Evolutionary conservation across 176 grass and related monocot species (phyloP).

Genomic region (barley (Hordeum vulgare)): DNA sequence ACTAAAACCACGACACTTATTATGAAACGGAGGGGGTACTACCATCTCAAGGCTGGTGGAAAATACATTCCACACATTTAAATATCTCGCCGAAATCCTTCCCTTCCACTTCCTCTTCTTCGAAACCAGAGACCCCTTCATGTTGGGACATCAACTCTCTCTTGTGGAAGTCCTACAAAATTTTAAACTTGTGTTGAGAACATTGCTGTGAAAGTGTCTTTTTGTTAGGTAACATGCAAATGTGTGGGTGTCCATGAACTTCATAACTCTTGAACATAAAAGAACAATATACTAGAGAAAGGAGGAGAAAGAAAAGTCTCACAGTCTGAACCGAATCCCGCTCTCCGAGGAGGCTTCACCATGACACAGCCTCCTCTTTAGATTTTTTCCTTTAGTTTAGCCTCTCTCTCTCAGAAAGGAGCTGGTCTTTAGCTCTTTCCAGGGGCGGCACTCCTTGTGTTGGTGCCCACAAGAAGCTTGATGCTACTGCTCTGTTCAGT

Average conservation of each 20-base stretch:
- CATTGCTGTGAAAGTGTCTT: not conserved
- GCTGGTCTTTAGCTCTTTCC: conserved; percentile 34
- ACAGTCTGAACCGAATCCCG: conserved; percentile 26
- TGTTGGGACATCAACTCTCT: not conserved
- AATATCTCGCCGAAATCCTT: not conserved
- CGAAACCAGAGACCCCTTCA: not conserved
- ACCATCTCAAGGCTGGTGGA: not conserved
- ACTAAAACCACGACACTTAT: too few relatives aligned
- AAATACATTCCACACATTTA: not conserved
- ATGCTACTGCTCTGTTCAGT: conserved; percentile 6
- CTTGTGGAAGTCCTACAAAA: not conserved
- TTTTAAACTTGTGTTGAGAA: not conserved
- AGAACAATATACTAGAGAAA: not conserved
- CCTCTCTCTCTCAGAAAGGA: conserved; percentile 14
- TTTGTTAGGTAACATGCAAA: too few relatives aligned
- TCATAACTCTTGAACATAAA: not conserved
- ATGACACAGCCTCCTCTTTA: conserved; percentile 28
- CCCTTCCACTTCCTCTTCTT: not conserved
- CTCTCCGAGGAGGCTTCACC: conserved; percentile 26
- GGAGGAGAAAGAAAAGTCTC: not conserved
- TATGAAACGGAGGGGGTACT: too few relatives aligned
- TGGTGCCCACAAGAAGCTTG: conserved; percentile 8
- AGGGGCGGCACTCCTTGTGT: conserved; percentile 29
- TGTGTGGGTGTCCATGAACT: too few relatives aligned
- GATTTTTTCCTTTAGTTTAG: not conserved